phyloP scores from a whole-genome alignment of 306 rosid species.

The Trifolium subterraneum region DNA sequence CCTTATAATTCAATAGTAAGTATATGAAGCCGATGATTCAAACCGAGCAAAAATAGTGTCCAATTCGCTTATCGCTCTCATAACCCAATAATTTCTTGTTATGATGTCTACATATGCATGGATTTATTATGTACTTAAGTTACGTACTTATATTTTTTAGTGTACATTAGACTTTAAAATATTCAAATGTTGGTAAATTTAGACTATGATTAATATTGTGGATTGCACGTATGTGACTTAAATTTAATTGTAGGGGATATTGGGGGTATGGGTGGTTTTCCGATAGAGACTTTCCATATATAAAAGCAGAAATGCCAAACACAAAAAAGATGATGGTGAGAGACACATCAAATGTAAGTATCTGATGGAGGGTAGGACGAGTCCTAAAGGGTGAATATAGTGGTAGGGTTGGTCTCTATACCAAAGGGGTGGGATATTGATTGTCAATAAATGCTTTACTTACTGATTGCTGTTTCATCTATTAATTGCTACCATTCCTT shows the following conservation, averaged over 20 bases:
- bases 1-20: no score
- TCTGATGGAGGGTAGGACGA: not conserved
- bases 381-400: not conserved
- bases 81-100: not conserved
- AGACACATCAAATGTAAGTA: constrained; percentile 32
- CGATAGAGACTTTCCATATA: constrained; percentile 51
- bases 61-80: no score
- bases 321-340: constrained; percentile 52
- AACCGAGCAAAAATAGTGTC: no score
- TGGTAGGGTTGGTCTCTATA: constrained; percentile 15
- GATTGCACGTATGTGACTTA: constrained; percentile 23
- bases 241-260: constrained; percentile 35
- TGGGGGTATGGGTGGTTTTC: constrained; percentile 51
- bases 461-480: constrained; percentile 14
- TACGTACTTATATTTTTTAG: constrained; percentile 37
- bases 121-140: constrained; percentile 42
- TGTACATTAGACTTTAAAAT: no score
- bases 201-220: no score
- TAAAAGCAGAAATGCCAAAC: constrained; percentile 58
- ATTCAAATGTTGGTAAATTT: no score
- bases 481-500: constrained; percentile 20
- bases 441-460: constrained; percentile 25
- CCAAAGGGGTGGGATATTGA: constrained; percentile 24
- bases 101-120: constrained; percentile 47
- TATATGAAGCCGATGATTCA: no score